These are phyloP conservation scores for Cyclotella baltica DNA, from an alignment of 108 stramenopile species.

Conservation along the genomic window DNA sequence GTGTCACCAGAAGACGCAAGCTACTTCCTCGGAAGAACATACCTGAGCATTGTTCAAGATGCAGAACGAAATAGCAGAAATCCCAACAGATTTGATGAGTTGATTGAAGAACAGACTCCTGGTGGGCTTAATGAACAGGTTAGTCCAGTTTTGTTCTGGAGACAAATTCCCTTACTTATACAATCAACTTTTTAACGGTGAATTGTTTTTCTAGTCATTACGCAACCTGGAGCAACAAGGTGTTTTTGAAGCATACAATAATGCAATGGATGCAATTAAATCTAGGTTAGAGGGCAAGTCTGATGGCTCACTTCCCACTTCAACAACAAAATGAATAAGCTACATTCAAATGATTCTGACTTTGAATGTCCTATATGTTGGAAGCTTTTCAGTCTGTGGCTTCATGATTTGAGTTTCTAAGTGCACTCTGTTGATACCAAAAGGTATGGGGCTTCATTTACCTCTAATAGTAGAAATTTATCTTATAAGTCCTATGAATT, in stretches of 20 bases:
- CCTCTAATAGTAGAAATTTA: too few species aligned
- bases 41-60: slow-evolving; percentile 70
- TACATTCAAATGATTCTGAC: neutral
- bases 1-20: slow-evolving; percentile 49
- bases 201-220: slow-evolving; percentile 33
- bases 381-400: too few species aligned
- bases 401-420: too few species aligned
- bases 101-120: slow-evolving; percentile 87
- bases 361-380: too few species aligned
- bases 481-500: too few species aligned
- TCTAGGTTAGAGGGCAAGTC: slow-evolving; percentile 64
- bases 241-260: slow-evolving; percentile 58
- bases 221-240: slow-evolving; percentile 67
- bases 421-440: too few species aligned
- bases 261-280: slow-evolving; percentile 72
- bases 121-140: slow-evolving; percentile 87
- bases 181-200: neutral
- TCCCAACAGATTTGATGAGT: slow-evolving; percentile 65
- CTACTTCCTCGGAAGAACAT: slow-evolving; percentile 64
- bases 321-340: neutral
- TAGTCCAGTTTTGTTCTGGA: too few species aligned
- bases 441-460: too few species aligned
- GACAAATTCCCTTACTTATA: neutral
- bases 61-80: slow-evolving; percentile 58
- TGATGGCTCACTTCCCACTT: slow-evolving; percentile 56